Conservation (phyloP, 306 rosid species). For the Begonia peltatifolia region DNA sequence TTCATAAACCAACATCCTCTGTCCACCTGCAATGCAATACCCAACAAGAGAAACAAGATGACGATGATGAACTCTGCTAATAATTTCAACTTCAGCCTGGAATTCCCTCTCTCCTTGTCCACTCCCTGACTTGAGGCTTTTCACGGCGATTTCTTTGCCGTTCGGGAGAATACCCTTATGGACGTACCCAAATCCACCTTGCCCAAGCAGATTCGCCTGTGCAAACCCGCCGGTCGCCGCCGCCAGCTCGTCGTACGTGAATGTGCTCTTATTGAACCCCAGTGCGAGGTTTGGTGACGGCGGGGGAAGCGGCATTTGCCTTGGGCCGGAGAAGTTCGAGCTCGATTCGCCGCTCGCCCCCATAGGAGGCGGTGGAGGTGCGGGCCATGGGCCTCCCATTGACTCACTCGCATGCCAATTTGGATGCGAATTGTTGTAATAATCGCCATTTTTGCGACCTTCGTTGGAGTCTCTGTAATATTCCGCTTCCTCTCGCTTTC, state of each 20-base stretch:
- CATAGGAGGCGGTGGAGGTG: conserved; percentile 25
- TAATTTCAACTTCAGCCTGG: conserved; percentile 77
- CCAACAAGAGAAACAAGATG: conserved; percentile 81
- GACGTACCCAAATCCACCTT: conserved; percentile 85
- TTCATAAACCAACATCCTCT: conserved; percentile 64
- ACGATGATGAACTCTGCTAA: conserved; percentile 77
- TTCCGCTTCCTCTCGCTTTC: conserved; percentile 18
- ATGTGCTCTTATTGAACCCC: conserved; percentile 58
- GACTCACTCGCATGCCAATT: conserved; percentile 26
- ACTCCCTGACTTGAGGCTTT: conserved; percentile 54
- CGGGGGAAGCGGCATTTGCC: conserved; percentile 42
- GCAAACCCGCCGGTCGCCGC: conserved; percentile 49
- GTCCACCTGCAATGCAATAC: conserved; percentile 50
- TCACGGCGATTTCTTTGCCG: conserved; percentile 79
- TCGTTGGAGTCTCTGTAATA: conserved; percentile 38
- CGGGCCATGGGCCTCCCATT: conserved; percentile 13
- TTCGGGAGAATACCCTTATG: conserved; percentile 65
- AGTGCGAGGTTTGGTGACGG: conserved; percentile 47
- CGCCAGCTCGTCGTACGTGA: conserved; percentile 63
- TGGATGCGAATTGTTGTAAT: conserved; percentile 22
- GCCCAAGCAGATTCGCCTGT: conserved; percentile 48
- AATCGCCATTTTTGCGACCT: conserved; percentile 33
- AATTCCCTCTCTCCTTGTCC: conserved; percentile 81
- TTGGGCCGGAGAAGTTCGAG: conserved; percentile 22
- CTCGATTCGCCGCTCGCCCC: conserved; percentile 35